phyloP scores from a whole-genome alignment of 495 filamentous ascomycete species.

The Hypoxylon perforatum region DNA sequence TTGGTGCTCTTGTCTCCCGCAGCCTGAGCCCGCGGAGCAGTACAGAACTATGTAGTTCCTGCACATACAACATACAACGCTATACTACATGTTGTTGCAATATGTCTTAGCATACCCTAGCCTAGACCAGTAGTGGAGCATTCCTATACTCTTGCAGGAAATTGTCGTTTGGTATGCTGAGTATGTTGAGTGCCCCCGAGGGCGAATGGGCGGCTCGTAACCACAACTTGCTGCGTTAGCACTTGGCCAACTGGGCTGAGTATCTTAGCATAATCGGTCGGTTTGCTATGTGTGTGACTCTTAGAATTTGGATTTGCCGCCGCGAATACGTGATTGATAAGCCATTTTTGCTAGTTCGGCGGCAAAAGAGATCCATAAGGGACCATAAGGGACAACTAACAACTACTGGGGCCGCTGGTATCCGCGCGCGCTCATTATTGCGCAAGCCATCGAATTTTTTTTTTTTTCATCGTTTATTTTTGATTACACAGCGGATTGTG shows the following conservation, averaged over 20 bases:
- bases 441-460: slow-evolving; percentile 1
- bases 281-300: slow-evolving; percentile 31
- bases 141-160: slow-evolving; percentile 21
- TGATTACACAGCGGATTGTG: background rate
- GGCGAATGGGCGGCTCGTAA: background rate
- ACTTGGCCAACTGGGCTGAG: background rate
- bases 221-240: background rate
- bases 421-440: slow-evolving; percentile 24
- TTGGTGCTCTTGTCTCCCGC: slow-evolving; percentile 17
- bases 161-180: slow-evolving; percentile 29
- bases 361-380: slow-evolving; percentile 28
- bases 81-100: slow-evolving; percentile 23
- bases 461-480: no score
- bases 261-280: background rate
- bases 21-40: slow-evolving; percentile 20
- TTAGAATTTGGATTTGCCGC: slow-evolving; percentile 27
- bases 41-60: slow-evolving; percentile 6
- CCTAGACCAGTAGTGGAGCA: slow-evolving; percentile 21
- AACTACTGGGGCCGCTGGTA: slow-evolving; percentile 31
- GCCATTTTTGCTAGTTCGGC: slow-evolving; percentile 27
- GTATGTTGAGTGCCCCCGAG: background rate
- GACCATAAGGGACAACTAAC: no score
- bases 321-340: slow-evolving; percentile 30
- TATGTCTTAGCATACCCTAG: slow-evolving; percentile 27
- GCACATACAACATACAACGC: slow-evolving; percentile 16